These are phyloP conservation scores for Backusella sp. DNA, from an alignment of 192 early-diverging fungal species.

Conservation along the genomic window DNA sequence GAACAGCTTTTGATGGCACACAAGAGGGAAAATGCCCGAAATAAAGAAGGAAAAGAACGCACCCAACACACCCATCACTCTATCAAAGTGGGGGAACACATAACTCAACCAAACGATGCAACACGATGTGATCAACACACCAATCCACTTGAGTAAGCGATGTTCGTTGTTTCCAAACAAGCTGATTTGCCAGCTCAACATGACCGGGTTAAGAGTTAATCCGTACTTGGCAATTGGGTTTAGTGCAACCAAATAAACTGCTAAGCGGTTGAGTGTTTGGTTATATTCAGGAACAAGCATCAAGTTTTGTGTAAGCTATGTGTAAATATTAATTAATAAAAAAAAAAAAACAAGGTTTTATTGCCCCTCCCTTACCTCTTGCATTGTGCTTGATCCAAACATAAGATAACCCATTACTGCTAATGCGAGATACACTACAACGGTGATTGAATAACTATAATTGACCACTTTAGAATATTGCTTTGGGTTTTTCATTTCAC, in stretches of 20 bases:
- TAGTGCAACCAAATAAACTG: conserved; percentile 62
- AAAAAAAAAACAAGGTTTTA: background rate
- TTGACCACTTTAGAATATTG: conserved; percentile 53
- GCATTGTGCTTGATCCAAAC: conserved; percentile 64
- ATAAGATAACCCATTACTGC: conserved; percentile 61
- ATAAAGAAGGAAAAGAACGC: conserved; percentile 39
- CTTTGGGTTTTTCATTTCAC: conserved; percentile 61
- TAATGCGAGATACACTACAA: conserved; percentile 55
- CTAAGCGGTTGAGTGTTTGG: conserved; percentile 52
- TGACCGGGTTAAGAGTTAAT: conserved; percentile 62
- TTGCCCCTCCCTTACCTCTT: conserved; percentile 44
- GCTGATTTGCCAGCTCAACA: conserved; percentile 43
- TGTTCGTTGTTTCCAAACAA: conserved; percentile 10
- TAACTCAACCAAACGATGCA: conserved; percentile 24
- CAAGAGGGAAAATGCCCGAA: conserved; percentile 37
- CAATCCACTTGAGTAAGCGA: conserved; percentile 17
- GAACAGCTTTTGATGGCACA: conserved; percentile 34
- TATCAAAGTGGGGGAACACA: conserved; percentile 27
- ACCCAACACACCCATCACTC: conserved; percentile 32
- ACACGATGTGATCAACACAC: conserved; percentile 12
- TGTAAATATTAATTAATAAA: background rate
- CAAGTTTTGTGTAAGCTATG: conserved; percentile 69
- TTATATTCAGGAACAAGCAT: conserved; percentile 53
- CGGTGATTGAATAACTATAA: conserved; percentile 48
- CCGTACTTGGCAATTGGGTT: conserved; percentile 77